Conservation (phyloP, 345 rosid species). For the Toxicodendron radicans region DNA sequence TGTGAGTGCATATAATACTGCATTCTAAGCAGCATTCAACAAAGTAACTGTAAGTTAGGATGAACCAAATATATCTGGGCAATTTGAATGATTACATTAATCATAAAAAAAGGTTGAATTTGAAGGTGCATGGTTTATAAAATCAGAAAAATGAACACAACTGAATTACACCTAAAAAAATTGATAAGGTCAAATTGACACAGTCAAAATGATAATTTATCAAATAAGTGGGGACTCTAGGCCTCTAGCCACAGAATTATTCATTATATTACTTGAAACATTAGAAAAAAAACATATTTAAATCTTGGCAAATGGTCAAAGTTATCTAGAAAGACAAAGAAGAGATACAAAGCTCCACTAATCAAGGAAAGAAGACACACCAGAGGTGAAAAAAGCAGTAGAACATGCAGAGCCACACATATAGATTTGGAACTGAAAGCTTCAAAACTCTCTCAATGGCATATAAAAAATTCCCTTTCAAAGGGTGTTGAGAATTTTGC, state of each 20-base stretch:
- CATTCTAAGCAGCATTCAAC: background rate
- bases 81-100: background rate
- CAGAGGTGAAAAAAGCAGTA: constrained; percentile 97
- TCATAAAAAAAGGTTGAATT: background rate
- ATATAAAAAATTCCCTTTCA: constrained; percentile 81
- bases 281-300: background rate
- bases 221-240: background rate
- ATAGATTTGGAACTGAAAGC: constrained; percentile 91
- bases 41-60: background rate
- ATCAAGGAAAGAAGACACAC: constrained; percentile 39
- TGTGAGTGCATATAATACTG: background rate
- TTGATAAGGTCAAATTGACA: background rate
- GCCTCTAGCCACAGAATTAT: background rate
- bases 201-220: no score
- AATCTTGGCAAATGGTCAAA: background rate
- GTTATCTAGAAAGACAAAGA: background rate
- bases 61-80: background rate
- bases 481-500: constrained; percentile 90
- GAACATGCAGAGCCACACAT: constrained; percentile 99
- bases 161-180: background rate
- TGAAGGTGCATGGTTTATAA: no score
- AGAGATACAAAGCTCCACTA: background rate
- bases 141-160: background rate
- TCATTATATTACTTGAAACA: background rate
- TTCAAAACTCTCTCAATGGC: constrained; percentile 94